These are phyloP conservation scores for Cercophora sp. DNA, from an alignment of 495 filamentous ascomycete species.

Conservation along the genomic window DNA sequence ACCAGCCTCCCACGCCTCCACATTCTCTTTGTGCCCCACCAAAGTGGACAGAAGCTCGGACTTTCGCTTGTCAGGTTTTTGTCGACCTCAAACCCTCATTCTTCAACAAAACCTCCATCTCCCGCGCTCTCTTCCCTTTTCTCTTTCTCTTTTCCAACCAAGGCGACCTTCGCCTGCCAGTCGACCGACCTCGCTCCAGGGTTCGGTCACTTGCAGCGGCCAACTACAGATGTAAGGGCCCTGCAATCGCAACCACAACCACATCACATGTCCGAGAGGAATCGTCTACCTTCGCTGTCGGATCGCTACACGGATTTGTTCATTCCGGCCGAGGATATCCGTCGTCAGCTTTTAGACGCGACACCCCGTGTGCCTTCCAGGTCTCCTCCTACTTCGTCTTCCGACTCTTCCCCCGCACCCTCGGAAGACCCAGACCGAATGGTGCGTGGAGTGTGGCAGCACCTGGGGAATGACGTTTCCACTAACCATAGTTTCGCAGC, in stretches of 20 bases:
- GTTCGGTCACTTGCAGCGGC: neutral
- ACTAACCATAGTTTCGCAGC: too few species aligned
- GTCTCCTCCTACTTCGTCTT: too few species aligned
- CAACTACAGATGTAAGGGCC: slow-evolving; percentile 23
- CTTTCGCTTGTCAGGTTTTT: slow-evolving; percentile 11
- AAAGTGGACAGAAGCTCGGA: slow-evolving; percentile 13
- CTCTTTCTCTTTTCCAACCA: slow-evolving; percentile 9
- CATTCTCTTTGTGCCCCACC: slow-evolving; percentile 16
- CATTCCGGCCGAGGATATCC: too few species aligned
- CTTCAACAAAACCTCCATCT: neutral
- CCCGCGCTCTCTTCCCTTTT: neutral
- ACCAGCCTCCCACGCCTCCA: too few species aligned
- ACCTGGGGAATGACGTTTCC: neutral
- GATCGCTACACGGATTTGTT: too few species aligned
- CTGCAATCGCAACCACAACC: too few species aligned
- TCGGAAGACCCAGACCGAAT: slow-evolving; percentile 23
- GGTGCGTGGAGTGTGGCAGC: slow-evolving; percentile 17
- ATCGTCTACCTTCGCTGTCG: too few species aligned
- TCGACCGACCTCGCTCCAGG: neutral
- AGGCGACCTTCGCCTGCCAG: slow-evolving; percentile 2
- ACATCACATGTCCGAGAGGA: too few species aligned
- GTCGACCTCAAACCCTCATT: neutral
- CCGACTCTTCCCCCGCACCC: too few species aligned
- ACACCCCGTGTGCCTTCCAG: too few species aligned
- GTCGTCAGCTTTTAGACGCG: too few species aligned